Evolutionary conservation across 208 protist species (phyloP).

Genomic region (Naegleria lovaniensis): DNA sequence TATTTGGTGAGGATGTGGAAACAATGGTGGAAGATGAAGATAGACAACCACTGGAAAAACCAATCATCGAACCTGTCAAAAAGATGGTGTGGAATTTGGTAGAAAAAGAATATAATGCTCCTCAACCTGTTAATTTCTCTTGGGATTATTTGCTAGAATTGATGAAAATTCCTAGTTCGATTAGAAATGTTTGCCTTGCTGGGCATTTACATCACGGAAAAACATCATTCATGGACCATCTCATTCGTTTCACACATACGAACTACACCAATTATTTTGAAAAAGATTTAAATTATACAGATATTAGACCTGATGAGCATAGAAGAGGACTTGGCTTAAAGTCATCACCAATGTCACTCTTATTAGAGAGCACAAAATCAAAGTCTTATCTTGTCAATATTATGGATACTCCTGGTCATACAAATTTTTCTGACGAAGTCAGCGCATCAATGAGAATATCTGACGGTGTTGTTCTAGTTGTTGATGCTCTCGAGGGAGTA

Average conservation of each 20-base stretch:
- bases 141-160: constrained; percentile 43
- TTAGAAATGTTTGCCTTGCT: constrained; percentile 86
- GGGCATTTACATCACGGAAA: constrained; percentile 95
- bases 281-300: constrained; percentile 30
- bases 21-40: constrained; percentile 84
- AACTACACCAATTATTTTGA: constrained; percentile 31
- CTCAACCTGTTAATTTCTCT: constrained; percentile 54
- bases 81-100: constrained; percentile 52
- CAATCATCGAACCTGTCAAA: constrained; percentile 73
- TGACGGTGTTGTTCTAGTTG: constrained; percentile 89
- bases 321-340: constrained; percentile 66
- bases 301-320: constrained; percentile 70
- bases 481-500: constrained; percentile 95
- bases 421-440: constrained; percentile 92
- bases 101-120: constrained; percentile 41
- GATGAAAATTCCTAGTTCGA: constrained; percentile 60
- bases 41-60: constrained; percentile 69
- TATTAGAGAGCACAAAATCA: constrained; percentile 52
- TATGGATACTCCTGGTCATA: constrained; percentile 96
- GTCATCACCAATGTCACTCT: constrained; percentile 60
- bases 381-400: constrained; percentile 87
- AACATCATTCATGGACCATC: constrained; percentile 83
- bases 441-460: constrained; percentile 78
- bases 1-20: constrained; percentile 67
- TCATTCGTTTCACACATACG: constrained; percentile 72